Evolutionary conservation across 2,329 filamentous ascomycete genomes (phyloP).

Genomic region (Botrytis pseudocinerea): DNA sequence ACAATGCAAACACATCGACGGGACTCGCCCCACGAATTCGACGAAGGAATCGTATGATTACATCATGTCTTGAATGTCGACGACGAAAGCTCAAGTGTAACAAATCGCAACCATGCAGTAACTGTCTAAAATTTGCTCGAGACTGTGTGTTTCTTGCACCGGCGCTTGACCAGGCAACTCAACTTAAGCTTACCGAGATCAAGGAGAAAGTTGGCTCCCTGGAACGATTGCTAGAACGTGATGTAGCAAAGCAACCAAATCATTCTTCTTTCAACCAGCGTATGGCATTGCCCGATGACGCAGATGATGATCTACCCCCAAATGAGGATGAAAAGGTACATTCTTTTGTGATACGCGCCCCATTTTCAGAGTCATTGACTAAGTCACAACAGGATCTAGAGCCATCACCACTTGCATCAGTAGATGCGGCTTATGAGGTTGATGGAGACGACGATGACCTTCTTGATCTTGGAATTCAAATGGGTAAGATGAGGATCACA

Average conservation of each 20-base stretch:
- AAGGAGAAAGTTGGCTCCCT: conserved; percentile 76
- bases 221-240: conserved; percentile 68
- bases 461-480: conserved; percentile 68
- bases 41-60: conserved; percentile 64
- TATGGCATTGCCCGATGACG: conserved; percentile 47
- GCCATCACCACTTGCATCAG: conserved; percentile 60
- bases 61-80: conserved; percentile 69
- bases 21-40: conserved; percentile 34
- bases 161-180: conserved; percentile 64
- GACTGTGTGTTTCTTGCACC: conserved; percentile 47
- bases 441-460: conserved; percentile 65
- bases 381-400: conserved; percentile 50
- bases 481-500: conserved; percentile 72
- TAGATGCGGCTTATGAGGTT: conserved; percentile 69
- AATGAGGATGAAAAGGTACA: conserved; percentile 56
- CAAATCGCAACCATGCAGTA: conserved; percentile 67
- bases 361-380: background rate
- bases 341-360: background rate
- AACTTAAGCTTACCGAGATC: conserved; percentile 71
- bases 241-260: conserved; percentile 55
- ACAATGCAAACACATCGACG: background rate
- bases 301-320: conserved; percentile 46
- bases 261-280: conserved; percentile 25
- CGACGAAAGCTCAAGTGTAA: conserved; percentile 78
- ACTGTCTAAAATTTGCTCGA: conserved; percentile 45